Conservation (phyloP, 2,329 filamentous ascomycete genomes). For the Akanthomyces muscarius region DNA sequence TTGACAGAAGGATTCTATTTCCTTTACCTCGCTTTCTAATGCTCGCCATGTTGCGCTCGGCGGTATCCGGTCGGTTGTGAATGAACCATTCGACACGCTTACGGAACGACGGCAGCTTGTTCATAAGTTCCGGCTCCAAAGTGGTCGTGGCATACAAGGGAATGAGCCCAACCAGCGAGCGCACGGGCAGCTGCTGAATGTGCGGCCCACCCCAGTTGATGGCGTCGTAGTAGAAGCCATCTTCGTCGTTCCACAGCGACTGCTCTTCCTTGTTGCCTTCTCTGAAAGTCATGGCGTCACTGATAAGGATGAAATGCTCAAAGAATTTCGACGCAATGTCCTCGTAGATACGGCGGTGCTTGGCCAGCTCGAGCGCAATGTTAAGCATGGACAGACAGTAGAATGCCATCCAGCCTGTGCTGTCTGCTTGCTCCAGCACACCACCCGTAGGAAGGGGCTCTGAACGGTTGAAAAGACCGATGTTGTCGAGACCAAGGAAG, state of each 20-base stretch:
- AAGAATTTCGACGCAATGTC: conserved; percentile 98
- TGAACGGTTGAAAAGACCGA: conserved; percentile 94
- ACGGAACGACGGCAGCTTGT: conserved; percentile 89
- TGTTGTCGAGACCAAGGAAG: conserved; percentile 94
- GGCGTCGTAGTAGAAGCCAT: conserved; percentile 97
- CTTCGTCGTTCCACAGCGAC: conserved; percentile 92
- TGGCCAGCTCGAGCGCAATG: conserved; percentile 90
- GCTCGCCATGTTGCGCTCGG: conserved; percentile 90
- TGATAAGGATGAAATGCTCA: conserved; percentile 97
- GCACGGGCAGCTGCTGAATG: conserved; percentile 87
- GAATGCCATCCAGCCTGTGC: conserved; percentile 98
- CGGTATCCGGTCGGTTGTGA: conserved; percentile 78
- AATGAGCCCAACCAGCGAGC: conserved; percentile 89
- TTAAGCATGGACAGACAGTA: conserved; percentile 97
- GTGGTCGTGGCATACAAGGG: conserved; percentile 90
- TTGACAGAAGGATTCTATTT: conserved; percentile 78
- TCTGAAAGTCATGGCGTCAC: conserved; percentile 90
- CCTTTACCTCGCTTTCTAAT: conserved; percentile 89
- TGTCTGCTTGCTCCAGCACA: conserved; percentile 92
- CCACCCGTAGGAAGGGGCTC: conserved; percentile 92
- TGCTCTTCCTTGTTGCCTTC: conserved; percentile 66
- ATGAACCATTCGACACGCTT: conserved; percentile 93
- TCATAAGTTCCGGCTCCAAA: conserved; percentile 87
- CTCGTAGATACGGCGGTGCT: conserved; percentile 92
- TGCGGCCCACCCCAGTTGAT: conserved; percentile 94